Evolutionary conservation across 768 basidiomycete genomes (phyloP).

Genomic region (Cystofilobasidium bisporidii): DNA sequence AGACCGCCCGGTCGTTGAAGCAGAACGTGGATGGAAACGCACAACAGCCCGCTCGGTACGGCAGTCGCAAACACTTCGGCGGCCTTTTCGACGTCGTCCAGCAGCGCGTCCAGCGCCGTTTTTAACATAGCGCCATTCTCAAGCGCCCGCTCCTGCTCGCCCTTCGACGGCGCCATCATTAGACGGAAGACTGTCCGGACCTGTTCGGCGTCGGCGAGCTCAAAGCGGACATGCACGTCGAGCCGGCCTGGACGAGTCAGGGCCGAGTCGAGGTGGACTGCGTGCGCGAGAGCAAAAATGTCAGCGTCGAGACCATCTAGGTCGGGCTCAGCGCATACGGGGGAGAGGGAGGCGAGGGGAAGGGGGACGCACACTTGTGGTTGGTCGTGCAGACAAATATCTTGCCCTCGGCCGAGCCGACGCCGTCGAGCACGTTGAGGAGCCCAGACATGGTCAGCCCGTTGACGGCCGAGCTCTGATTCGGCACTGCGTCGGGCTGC

Average conservation of each 20-base stretch:
- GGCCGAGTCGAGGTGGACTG: background rate
- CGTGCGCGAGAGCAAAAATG: background rate
- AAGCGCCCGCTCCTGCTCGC: background rate
- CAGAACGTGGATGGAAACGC: background rate
- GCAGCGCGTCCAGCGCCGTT: background rate
- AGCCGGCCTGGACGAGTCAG: background rate
- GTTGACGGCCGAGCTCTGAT: background rate
- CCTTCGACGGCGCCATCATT: background rate
- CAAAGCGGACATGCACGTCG: background rate
- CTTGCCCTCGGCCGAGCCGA: background rate
- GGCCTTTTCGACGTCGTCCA: background rate
- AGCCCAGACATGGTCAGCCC: background rate
- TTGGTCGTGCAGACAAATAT: background rate
- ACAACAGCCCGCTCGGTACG: background rate
- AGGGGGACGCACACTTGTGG: background rate
- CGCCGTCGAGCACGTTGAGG: background rate
- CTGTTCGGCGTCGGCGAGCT: background rate
- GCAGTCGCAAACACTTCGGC: background rate
- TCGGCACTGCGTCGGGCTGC: background rate
- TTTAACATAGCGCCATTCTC: background rate
- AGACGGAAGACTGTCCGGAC: background rate
- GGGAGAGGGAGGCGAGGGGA: too few species aligned
- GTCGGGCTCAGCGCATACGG: too few species aligned
- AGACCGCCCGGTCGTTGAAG: background rate
- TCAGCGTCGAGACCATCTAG: background rate